phyloP scores from a whole-genome alignment of 2,329 filamentous ascomycete species.

The Hypoxylon rubiginosum region DNA sequence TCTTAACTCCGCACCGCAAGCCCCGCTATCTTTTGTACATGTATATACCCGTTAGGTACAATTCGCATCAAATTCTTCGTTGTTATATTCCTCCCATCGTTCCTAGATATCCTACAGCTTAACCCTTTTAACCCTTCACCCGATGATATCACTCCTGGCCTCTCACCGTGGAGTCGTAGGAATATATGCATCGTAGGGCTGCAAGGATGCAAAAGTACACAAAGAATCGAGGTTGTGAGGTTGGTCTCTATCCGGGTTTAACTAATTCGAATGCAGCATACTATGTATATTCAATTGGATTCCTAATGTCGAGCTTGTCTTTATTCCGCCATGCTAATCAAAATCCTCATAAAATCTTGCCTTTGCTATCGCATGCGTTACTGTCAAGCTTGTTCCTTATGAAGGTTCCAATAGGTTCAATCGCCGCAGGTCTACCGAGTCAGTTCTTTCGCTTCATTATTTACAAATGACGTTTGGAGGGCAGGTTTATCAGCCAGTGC shows the following conservation, averaged over 20 bases:
- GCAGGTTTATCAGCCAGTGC: not conserved
- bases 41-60: not conserved
- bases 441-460: not conserved
- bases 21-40: slow-evolving; percentile 11
- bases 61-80: not conserved
- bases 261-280: not conserved
- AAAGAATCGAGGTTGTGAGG: not conserved
- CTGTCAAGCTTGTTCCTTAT: not conserved
- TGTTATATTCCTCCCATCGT: not conserved
- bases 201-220: slow-evolving; percentile 1
- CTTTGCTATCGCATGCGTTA: not conserved
- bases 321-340: not conserved
- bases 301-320: not conserved
- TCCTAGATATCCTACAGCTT: not conserved
- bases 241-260: slow-evolving; percentile 3
- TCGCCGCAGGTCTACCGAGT: not conserved
- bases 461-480: not conserved
- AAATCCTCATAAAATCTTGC: not conserved
- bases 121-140: too few species aligned
- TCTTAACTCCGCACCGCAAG: slow-evolving; percentile 26
- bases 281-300: slow-evolving; percentile 2
- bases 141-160: not conserved
- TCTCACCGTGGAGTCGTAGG: not conserved
- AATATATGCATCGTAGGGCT: not conserved
- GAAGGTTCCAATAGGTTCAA: not conserved